A percentile compares a stretch with the other conserved stretches of the same genome.
These are phyloP conservation scores for Penicillium sp. DNA, from an alignment of 2,329 filamentous ascomycete genomes.

Conservation along the genomic window DNA sequence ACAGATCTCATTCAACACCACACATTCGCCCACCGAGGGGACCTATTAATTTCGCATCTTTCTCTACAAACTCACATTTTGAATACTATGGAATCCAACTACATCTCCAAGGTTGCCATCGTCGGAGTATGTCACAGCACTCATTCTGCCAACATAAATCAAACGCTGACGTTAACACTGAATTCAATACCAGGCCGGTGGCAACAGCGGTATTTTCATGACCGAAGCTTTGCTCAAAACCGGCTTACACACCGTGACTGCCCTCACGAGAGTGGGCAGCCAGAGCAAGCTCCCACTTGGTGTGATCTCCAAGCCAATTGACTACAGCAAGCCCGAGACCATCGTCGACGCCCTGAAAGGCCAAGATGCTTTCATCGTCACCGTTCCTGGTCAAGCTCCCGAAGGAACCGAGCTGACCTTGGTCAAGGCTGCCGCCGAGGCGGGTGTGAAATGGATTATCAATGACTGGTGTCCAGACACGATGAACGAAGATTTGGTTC, in stretches of 20 bases:
- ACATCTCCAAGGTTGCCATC: conserved; percentile 17
- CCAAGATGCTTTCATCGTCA: conserved; percentile 56
- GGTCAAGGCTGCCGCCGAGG: conserved; percentile 52
- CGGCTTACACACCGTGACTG: conserved; percentile 15
- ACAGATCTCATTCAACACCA: background rate
- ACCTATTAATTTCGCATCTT: background rate
- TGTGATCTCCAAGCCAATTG: conserved; percentile 35
- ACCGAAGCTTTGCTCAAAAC: conserved; percentile 9
- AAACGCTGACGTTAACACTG: background rate
- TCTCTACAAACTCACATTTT: background rate
- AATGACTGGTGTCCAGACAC: conserved; percentile 48
- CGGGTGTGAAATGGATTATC: conserved; percentile 53
- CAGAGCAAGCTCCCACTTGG: conserved; percentile 38
- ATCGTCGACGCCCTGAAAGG: conserved; percentile 50
- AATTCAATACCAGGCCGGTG: conserved; percentile 9
- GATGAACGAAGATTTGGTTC: conserved; percentile 19
- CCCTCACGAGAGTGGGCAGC: conserved; percentile 9
- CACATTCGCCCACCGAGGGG: background rate
- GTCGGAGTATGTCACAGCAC: conserved; percentile 9
- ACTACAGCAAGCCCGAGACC: conserved; percentile 46
- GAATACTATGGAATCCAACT: conserved; percentile 5
- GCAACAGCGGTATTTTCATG: conserved; percentile 13
- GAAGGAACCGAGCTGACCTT: conserved; percentile 46
- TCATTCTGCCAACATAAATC: background rate
- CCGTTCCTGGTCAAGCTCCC: conserved; percentile 42